Conservation (phyloP, 805 yeast genomes). For the Candida ovalis region DNA sequence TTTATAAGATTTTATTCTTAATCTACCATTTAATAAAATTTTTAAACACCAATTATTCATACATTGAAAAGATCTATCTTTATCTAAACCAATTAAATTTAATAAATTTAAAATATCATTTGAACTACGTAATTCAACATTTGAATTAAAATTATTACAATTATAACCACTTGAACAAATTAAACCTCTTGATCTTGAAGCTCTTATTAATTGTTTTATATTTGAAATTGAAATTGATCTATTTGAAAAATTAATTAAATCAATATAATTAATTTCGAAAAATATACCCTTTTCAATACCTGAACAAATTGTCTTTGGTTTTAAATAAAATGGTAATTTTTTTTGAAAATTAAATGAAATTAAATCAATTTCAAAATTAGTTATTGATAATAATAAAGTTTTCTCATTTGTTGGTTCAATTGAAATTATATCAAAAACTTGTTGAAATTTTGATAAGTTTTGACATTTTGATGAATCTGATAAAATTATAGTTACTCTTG, state of each 20-base stretch:
- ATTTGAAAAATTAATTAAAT: conserved; percentile 31
- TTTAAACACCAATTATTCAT: conserved; percentile 57
- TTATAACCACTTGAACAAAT: conserved; percentile 75
- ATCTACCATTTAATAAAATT: conserved; percentile 68
- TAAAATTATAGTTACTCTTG: conserved; percentile 71
- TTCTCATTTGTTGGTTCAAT: conserved; percentile 78
- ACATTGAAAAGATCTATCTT: conserved; percentile 55
- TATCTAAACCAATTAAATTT: conserved; percentile 66
- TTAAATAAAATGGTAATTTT: conserved; percentile 70
- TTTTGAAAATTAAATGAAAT: conserved; percentile 66
- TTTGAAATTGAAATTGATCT: conserved; percentile 69
- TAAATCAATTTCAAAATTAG: conserved; percentile 76
- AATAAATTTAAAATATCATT: conserved; percentile 66
- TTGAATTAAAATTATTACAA: conserved; percentile 27
- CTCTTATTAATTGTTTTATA: conserved; percentile 69
- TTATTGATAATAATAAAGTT: conserved; percentile 68
- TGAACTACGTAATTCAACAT: conserved; percentile 47
- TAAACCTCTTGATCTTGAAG: conserved; percentile 77
- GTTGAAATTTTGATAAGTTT: conserved; percentile 42
- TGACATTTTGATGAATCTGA: conserved; percentile 78
- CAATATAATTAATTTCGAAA: conserved; percentile 71
- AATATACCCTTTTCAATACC: conserved; percentile 80
- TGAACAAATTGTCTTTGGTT: conserved; percentile 79
- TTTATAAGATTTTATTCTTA: conserved; percentile 71
- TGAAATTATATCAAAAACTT: conserved; percentile 72